Base-by-base conservation (phyloP, 2,329 filamentous ascomycete species). In the Xylaria sp. region DNA sequence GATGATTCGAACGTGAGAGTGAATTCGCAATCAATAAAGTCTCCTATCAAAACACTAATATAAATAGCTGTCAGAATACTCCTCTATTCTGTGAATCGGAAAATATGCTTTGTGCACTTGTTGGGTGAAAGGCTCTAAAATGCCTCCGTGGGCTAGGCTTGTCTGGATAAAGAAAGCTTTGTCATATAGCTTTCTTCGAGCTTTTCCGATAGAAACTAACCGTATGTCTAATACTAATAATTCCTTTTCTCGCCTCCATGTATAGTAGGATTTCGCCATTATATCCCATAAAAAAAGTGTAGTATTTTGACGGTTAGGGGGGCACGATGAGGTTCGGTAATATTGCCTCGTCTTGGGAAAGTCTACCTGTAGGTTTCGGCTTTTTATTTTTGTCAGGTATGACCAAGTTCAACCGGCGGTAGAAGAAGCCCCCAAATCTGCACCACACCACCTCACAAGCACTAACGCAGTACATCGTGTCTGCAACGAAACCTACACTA, bases 371-470 rank as follows among this genome's bases (percentile, higher is more conserved):
- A 32, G 20, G 53, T 13, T 20, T 57, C 18, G 23, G 32, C 32
- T 39, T 39, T n/a, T 3, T 7, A 36, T 18, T 25, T 34, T 34
- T 18, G 8, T 25, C 32, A 41, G 20, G 43, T 36, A 53, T 23
- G 18, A 39, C 36, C 10, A 15, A 12, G 20, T 13, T n/a, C 32
- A 3, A 34, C n/a, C 8, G 10, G 28, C 8, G 28, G 23, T 45
- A 45, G 56, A 50, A 46, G 56, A 60, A 57, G 61, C 53, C 34
- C 34, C 53, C 34, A 20, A 53, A 34, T 32, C 32, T 15, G 39
- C 39, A 41, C 25, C 28, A 23, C 13, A 1, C 8, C 34, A 18
- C 53, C 12, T 9, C 39, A 18, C 25, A 55, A 45, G 23, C 28
- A 34, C n/a, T 55, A 30, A 20, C 41, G n/a, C 23, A 45, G 15